Evolutionary conservation across 129 eudicot species (phyloP).

Genomic region (Helichrysum umbraculigerum): DNA sequence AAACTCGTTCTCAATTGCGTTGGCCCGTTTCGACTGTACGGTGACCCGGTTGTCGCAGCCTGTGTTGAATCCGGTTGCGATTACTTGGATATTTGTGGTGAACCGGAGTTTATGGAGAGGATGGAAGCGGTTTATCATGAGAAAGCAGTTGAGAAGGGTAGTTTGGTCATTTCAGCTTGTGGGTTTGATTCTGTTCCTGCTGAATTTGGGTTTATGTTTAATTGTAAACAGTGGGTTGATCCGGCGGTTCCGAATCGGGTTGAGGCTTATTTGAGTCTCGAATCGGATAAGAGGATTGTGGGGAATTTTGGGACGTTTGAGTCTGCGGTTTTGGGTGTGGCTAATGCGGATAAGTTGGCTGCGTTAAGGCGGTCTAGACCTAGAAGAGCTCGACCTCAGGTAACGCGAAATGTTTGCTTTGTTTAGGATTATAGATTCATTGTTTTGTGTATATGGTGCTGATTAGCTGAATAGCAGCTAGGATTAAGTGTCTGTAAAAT

Average conservation of each 20-base stretch:
- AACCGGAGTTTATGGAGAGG: conserved; percentile 96
- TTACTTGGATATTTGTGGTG: conserved; percentile 86
- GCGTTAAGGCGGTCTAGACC: conserved; percentile 72
- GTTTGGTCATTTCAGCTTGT: conserved; percentile 80
- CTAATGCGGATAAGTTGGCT: conserved; percentile 53
- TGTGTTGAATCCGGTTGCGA: conserved; percentile 75
- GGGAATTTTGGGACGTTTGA: conserved; percentile 89
- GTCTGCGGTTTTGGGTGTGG: conserved; percentile 91
- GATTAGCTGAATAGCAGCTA: neutral
- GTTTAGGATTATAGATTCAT: neutral
- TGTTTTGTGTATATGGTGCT: neutral
- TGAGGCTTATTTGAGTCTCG: conserved; percentile 81
- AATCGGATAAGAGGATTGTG: conserved; percentile 70
- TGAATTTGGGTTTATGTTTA: conserved; percentile 72
- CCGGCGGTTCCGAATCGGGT: conserved; percentile 58
- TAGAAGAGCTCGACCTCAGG: conserved; percentile 60
- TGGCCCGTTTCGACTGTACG: conserved; percentile 86
- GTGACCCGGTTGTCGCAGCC: conserved; percentile 76
- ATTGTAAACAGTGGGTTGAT: conserved; percentile 63
- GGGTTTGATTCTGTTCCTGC: conserved; percentile 97
- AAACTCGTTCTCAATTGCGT: conserved; percentile 78
- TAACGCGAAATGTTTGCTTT: neutral
- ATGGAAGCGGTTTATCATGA: conserved; percentile 71
- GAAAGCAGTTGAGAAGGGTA: conserved; percentile 56
- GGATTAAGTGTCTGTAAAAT: neutral